Percentiles rank a stretch among this genome's conserved stretches.
Conservation (phyloP, 768 basidiomycete genomes). For the Clavaria fumosa region DNA sequence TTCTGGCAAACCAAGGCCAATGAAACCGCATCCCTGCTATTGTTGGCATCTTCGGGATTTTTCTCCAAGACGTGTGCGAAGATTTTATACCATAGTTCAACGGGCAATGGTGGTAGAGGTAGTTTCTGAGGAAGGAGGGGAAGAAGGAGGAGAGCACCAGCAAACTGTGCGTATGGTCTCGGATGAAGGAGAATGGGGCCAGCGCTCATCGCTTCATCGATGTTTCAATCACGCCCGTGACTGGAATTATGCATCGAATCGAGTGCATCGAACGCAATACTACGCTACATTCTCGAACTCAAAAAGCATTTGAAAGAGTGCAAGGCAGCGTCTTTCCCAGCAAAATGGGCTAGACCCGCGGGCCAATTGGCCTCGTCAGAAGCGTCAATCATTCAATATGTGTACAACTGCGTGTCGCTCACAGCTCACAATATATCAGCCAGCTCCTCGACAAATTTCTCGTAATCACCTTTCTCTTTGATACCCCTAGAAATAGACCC, state of each 20-base stretch:
- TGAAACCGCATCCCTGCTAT: constrained; percentile 10
- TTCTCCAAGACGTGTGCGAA: constrained; percentile 25
- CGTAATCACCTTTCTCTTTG: constrained; percentile 53
- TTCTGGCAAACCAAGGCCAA: constrained; percentile 28
- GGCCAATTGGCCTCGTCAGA: too few species aligned
- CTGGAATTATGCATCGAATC: not conserved
- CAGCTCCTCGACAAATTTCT: constrained; percentile 65
- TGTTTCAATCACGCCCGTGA: not conserved
- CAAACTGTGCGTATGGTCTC: constrained; percentile 43
- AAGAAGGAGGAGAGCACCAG: constrained; percentile 48
- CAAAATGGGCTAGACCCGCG: too few species aligned
- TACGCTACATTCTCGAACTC: too few species aligned
- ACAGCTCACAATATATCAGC: constrained; percentile 52
- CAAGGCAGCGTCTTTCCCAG: too few species aligned
- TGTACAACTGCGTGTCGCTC: constrained; percentile 13
- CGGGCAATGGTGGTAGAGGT: constrained; percentile 40
- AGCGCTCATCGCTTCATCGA: constrained; percentile 17
- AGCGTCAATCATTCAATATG: not conserved
- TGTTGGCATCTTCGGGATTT: constrained; percentile 11
- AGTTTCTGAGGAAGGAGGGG: constrained; percentile 48
- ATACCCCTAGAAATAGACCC: constrained; percentile 13
- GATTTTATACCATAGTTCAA: constrained; percentile 57
- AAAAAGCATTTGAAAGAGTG: too few species aligned
- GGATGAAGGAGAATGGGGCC: constrained; percentile 41
- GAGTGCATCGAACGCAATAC: not conserved